phyloP scores from a whole-genome alignment of 805 yeast genomes.

The Saccharomycopsis sp. region DNA sequence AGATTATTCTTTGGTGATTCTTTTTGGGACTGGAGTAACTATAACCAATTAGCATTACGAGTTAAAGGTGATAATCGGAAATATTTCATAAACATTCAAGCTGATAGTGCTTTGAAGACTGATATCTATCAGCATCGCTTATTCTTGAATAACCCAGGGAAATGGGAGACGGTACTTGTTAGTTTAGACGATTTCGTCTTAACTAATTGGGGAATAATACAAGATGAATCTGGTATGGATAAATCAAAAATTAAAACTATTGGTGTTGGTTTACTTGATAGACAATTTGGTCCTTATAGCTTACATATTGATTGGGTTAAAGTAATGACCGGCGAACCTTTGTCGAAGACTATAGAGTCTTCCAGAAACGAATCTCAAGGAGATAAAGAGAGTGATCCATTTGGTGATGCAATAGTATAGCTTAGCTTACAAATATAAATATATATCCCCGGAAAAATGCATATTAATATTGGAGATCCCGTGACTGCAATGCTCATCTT shows the following conservation, averaged over 20 bases:
- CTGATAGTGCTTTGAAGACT: constrained; percentile 69
- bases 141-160: constrained; percentile 61
- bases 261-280: constrained; percentile 73
- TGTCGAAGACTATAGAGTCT: constrained; percentile 32
- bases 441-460: no score
- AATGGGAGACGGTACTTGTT: constrained; percentile 79
- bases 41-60: constrained; percentile 54
- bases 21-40: constrained; percentile 69
- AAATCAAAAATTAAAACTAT: constrained; percentile 59
- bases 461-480: no score
- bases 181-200: constrained; percentile 74
- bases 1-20: constrained; percentile 33
- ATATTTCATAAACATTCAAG: constrained; percentile 74
- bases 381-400: constrained; percentile 6
- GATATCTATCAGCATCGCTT: constrained; percentile 80
- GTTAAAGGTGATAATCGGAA: constrained; percentile 70
- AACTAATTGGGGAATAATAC: constrained; percentile 74
- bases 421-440: no score
- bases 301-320: constrained; percentile 68
- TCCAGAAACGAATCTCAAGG: not conserved
- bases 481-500: not conserved
- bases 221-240: constrained; percentile 51
- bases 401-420: constrained; percentile 12
- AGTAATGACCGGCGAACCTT: constrained; percentile 53
- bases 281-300: constrained; percentile 68